Conservation (phyloP, 2,329 filamentous ascomycete species). For the Aureobasidium sp. region DNA sequence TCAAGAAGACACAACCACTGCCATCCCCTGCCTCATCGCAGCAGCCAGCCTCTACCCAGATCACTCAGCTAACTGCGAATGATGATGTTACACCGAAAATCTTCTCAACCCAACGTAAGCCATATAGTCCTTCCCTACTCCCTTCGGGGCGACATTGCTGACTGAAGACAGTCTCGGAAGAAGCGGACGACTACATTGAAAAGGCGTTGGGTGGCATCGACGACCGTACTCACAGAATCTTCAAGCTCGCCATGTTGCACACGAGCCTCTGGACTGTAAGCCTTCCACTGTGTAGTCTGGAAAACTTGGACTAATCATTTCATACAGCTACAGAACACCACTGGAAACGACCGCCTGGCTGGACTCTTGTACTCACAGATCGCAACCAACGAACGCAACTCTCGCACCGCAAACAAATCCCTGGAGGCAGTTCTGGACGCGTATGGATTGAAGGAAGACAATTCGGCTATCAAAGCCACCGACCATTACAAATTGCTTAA, state of each 20-base stretch:
- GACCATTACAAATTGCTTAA: neutral
- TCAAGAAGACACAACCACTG: neutral
- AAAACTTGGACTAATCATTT: neutral
- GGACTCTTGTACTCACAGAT: neutral
- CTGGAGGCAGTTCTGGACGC: neutral
- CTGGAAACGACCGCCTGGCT: neutral
- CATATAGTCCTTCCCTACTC: neutral
- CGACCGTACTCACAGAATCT: neutral
- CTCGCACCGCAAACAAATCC: neutral
- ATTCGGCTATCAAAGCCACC: neutral
- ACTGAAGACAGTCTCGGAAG: neutral
- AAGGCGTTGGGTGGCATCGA: neutral
- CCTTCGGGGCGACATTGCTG: neutral
- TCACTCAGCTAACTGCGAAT: neutral
- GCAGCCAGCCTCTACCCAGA: neutral
- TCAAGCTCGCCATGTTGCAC: neutral
- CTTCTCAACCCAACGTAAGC: neutral
- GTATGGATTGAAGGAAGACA: neutral
- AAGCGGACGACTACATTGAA: neutral
- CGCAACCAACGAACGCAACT: neutral
- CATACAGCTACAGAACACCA: neutral
- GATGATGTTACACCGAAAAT: neutral
- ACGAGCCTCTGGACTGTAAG: neutral
- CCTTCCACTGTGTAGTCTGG: rapidly evolving
- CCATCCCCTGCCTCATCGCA: neutral